Evolutionary conservation across 2,329 filamentous ascomycete species (phyloP).

Genomic region (Cladosporium sphaerospermum): DNA sequence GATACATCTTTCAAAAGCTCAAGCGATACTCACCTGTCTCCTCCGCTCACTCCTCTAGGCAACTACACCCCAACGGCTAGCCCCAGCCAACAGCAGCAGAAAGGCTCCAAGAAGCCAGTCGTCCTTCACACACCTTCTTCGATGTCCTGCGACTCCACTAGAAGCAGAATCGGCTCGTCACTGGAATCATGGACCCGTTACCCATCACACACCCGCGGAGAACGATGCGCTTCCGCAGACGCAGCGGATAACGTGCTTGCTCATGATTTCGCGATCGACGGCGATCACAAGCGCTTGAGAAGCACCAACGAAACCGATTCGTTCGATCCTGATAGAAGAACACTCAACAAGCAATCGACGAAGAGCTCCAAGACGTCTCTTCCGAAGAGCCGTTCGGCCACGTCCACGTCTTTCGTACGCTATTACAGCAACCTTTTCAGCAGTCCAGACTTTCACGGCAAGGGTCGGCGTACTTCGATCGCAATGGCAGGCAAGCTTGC

Average conservation of each 20-base stretch:
- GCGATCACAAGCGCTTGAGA: not conserved
- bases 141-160: not conserved
- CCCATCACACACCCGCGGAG: conserved; percentile 40
- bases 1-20: conserved; percentile 4
- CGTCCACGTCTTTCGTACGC: conserved; percentile 36
- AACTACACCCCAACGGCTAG: not conserved
- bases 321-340: not conserved
- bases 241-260: conserved; percentile 33
- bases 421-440: conserved; percentile 43
- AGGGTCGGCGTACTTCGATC: conserved; percentile 40
- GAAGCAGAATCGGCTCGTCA: conserved; percentile 19
- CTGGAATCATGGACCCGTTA: conserved; percentile 40
- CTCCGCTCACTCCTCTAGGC: not conserved
- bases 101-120: not conserved
- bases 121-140: conserved; percentile 8
- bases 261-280: conserved; percentile 36
- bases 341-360: not conserved
- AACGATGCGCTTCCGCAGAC: conserved; percentile 36
- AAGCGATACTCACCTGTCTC: conserved; percentile 1
- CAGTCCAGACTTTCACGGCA: conserved; percentile 34
- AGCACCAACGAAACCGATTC: not conserved
- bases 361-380: conserved; percentile 17
- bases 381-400: conserved; percentile 34
- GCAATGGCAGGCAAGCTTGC: conserved; percentile 37
- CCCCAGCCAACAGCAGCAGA: not conserved